A percentile compares a stretch with the other conserved stretches of the same genome.
Evolutionary conservation across 2,329 filamentous ascomycete species (phyloP).

Genomic region (Ascochyta clinopodiicola): DNA sequence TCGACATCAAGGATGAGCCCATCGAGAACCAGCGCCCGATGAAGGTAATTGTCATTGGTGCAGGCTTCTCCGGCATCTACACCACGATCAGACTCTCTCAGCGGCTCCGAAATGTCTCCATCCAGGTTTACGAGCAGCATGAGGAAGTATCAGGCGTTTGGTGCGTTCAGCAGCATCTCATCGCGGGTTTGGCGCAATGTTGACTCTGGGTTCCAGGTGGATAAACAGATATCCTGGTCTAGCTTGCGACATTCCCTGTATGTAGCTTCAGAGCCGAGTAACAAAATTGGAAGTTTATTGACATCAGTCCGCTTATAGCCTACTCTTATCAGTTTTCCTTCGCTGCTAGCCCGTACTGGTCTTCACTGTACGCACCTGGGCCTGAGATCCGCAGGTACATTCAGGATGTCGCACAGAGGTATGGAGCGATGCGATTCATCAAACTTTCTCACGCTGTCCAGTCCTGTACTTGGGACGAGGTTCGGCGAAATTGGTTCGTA

Average conservation of each 20-base stretch:
- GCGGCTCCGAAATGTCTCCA: constrained; percentile 47
- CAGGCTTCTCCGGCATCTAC: constrained; percentile 54
- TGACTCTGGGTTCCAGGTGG: not conserved
- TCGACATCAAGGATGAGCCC: constrained; percentile 42
- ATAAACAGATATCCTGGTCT: constrained; percentile 39
- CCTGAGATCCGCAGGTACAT: constrained; percentile 50
- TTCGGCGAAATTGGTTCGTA: not conserved
- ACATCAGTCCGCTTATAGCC: not conserved
- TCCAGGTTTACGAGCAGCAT: constrained; percentile 55
- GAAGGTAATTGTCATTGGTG: constrained; percentile 54
- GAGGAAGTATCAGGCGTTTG: constrained; percentile 49
- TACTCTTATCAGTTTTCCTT: constrained; percentile 54
- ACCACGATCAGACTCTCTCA: constrained; percentile 54
- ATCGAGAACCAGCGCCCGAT: constrained; percentile 53
- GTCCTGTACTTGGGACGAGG: constrained; percentile 41
- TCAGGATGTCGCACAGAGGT: constrained; percentile 43
- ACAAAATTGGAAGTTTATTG: not conserved
- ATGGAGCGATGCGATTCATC: constrained; percentile 48
- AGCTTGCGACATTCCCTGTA: constrained; percentile 5
- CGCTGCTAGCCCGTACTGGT: constrained; percentile 52
- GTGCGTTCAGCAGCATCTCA: constrained; percentile 27
- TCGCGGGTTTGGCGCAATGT: not conserved
- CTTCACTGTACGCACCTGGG: constrained; percentile 49
- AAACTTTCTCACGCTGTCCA: constrained; percentile 46
- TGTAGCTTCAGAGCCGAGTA: not conserved